Evolutionary conservation across 495 filamentous ascomycete species (phyloP).

Genomic region (Aspergillus hancockii): DNA sequence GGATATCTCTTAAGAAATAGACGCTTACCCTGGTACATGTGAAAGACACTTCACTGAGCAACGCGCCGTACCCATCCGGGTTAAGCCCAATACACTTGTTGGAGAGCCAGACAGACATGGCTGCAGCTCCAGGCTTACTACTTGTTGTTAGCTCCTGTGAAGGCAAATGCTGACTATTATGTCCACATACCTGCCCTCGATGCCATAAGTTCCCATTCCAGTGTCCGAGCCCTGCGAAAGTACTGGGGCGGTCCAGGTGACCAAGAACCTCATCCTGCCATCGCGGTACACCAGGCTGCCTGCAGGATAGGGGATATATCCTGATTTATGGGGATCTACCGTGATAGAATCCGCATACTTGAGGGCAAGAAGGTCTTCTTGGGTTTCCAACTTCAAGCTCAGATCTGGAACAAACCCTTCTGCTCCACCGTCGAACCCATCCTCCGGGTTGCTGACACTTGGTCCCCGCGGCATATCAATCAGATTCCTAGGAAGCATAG

Average conservation of each 20-base stretch:
- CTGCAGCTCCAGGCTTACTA: constrained; percentile 48
- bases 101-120: constrained; percentile 43
- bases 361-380: constrained; percentile 35
- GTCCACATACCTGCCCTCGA: constrained; percentile 35
- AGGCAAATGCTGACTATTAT: neutral
- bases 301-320: constrained; percentile 51
- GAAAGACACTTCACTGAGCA: constrained; percentile 40
- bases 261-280: constrained; percentile 42
- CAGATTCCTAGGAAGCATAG: constrained; percentile 33
- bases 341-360: constrained; percentile 44
- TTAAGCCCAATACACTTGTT: constrained; percentile 40
- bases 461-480: neutral
- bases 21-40: constrained; percentile 34
- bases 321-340: constrained; percentile 50
- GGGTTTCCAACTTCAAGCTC: constrained; percentile 27
- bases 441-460: neutral
- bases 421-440: neutral
- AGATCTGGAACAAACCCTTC: constrained; percentile 10
- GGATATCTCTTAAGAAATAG: neutral
- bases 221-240: constrained; percentile 30
- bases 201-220: constrained; percentile 47
- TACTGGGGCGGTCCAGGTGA: constrained; percentile 50
- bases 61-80: constrained; percentile 37
- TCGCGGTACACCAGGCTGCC: constrained; percentile 48
- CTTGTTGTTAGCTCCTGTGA: neutral